phyloP scores from a whole-genome alignment of 1,139 yeast genomes.

The Taphrina deformans region DNA sequence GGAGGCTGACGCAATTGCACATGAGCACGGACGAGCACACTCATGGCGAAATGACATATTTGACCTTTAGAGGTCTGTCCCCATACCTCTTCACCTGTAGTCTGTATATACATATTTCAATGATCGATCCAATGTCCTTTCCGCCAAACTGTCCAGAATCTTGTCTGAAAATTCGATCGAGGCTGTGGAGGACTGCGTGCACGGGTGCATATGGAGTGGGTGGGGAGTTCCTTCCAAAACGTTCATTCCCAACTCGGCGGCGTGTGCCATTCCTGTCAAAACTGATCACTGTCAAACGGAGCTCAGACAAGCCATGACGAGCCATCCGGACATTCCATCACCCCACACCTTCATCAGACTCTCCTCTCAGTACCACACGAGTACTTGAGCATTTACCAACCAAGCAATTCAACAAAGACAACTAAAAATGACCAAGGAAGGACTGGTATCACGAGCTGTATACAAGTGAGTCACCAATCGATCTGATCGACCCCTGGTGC shows the following conservation, averaged over 20 bases:
- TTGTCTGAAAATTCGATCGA: no score
- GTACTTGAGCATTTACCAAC: neutral
- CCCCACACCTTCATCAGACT: neutral
- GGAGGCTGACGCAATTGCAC: constrained; percentile 27
- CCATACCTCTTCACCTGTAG: neutral
- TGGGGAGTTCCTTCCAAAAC: no score
- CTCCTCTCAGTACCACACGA: neutral
- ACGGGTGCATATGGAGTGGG: no score
- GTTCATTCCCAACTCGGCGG: neutral
- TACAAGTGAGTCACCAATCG: constrained; percentile 1
- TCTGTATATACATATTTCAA: neutral
- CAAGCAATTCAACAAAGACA: neutral
- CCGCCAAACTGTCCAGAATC: no score
- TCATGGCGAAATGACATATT: constrained; percentile 31
- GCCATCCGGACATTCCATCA: neutral
- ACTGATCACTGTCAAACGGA: constrained; percentile 1
- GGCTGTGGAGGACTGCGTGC: no score
- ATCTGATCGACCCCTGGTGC: neutral
- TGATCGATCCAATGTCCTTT: neutral
- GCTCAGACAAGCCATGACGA: neutral
- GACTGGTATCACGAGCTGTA: constrained; percentile 12
- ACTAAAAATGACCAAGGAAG: constrained; percentile 14
- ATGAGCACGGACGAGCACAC: constrained; percentile 26
- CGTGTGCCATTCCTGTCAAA: neutral
- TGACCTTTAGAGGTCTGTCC: neutral